Percentiles rank a stretch among this genome's conserved stretches.
Evolutionary conservation across 257 asterid genomes (phyloP).

Genomic region (Solanum pinnatisectum): DNA sequence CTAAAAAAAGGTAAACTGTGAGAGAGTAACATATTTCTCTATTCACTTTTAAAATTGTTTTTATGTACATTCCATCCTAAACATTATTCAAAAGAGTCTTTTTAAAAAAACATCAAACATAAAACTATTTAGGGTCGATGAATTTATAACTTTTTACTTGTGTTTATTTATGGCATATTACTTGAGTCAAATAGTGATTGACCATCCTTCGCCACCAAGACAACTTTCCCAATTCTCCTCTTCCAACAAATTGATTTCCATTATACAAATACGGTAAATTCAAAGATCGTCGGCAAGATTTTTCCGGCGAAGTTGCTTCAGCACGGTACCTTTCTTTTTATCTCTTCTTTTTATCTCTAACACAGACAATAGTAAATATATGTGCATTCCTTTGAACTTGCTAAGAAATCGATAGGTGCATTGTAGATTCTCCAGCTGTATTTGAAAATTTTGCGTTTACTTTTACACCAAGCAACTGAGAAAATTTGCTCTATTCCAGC

Average conservation of each 20-base stretch:
- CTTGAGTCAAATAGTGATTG: neutral
- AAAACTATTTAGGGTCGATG: neutral
- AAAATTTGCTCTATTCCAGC: neutral
- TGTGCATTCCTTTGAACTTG: neutral
- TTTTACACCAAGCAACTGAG: neutral
- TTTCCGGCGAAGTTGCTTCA: neutral
- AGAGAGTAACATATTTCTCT: rapidly evolving
- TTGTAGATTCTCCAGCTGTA: neutral
- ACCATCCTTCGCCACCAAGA: neutral
- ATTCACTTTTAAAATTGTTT: too few relatives aligned
- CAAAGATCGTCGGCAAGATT: neutral
- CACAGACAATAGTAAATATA: neutral
- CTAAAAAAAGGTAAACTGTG: too few relatives aligned
- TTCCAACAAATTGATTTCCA: neutral
- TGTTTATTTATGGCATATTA: neutral
- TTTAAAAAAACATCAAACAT: neutral
- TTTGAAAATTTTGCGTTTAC: neutral
- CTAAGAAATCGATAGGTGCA: neutral
- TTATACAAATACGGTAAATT: neutral
- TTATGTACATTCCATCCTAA: neutral
- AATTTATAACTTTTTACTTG: neutral
- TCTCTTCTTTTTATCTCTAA: neutral
- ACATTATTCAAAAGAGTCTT: neutral
- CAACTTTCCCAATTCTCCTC: neutral
- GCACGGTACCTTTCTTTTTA: neutral